These are phyloP conservation scores for Inonotus obliquus DNA, from an alignment of 1,284 basidiomycete species.

Conservation along the genomic window DNA sequence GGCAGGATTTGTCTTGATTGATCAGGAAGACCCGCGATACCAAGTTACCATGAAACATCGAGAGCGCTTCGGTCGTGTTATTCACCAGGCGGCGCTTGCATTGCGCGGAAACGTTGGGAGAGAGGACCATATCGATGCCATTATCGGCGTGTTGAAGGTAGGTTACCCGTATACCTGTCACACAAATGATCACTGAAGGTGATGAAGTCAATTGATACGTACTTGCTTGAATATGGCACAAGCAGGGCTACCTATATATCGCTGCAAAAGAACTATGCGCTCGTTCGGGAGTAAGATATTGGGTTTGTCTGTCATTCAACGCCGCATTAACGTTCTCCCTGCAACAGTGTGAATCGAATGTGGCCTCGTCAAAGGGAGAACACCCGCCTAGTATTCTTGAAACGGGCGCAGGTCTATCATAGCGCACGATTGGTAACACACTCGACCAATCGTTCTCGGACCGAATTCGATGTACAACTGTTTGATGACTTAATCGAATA, in stretches of 20 bases:
- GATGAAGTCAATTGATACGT: constrained; percentile 69
- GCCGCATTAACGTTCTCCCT: constrained; percentile 8
- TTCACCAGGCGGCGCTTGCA: constrained; percentile 68
- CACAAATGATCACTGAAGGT: neutral
- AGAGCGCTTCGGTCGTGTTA: constrained; percentile 61
- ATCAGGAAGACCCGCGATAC: constrained; percentile 75
- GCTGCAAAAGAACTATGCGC: constrained; percentile 64
- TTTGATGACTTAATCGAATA: constrained; percentile 79
- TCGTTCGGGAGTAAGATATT: constrained; percentile 61
- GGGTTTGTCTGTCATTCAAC: neutral
- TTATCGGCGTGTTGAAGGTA: constrained; percentile 47
- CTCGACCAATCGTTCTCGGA: constrained; percentile 76
- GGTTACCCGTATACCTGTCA: neutral
- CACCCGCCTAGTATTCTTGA: constrained; percentile 71
- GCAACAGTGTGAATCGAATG: constrained; percentile 54
- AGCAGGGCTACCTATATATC: constrained; percentile 53
- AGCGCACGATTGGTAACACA: constrained; percentile 72
- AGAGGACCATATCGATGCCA: constrained; percentile 92
- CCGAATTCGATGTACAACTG: constrained; percentile 76
- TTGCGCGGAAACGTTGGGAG: constrained; percentile 54
- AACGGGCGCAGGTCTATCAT: constrained; percentile 77
- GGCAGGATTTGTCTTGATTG: constrained; percentile 72
- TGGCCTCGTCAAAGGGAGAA: constrained; percentile 73
- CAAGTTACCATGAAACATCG: constrained; percentile 60
- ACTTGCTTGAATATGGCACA: constrained; percentile 71